A percentile compares a stretch with the other conserved stretches of the same genome.
phyloP scores from a whole-genome alignment of 495 filamentous ascomycete genomes.

The Massariosphaeria phaeospora region DNA sequence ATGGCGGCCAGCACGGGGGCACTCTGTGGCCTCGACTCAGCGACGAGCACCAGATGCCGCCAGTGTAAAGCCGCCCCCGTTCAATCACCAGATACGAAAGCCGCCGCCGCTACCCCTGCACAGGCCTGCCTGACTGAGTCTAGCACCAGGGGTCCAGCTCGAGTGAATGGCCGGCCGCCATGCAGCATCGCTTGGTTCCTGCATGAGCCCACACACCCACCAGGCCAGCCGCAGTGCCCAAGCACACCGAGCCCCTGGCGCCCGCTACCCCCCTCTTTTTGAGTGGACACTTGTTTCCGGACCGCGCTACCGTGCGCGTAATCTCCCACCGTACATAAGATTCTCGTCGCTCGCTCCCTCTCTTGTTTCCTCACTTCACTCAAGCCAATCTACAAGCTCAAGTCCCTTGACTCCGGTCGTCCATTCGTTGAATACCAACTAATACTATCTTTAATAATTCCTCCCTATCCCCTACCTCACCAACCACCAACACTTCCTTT shows the following conservation, averaged over 20 bases:
- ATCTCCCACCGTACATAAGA: conserved; percentile 30
- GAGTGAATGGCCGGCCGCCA: conserved; percentile 15
- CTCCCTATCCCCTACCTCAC: background rate
- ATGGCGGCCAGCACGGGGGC: conserved; percentile 1
- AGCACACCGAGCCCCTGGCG: conserved; percentile 12
- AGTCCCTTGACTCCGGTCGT: conserved; percentile 32
- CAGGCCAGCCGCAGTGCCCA: conserved; percentile 10
- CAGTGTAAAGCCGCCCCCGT: background rate
- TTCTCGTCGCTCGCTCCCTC: background rate
- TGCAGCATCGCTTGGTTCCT: conserved; percentile 30
- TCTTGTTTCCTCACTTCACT: conserved; percentile 18
- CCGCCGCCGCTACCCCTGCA: background rate
- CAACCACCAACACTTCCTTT: conserved; percentile 7
- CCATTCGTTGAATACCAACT: conserved; percentile 32
- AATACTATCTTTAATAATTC: conserved; percentile 30
- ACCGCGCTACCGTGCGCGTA: conserved; percentile 26
- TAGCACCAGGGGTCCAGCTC: conserved; percentile 7
- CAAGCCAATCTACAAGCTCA: conserved; percentile 28
- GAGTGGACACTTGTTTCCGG: conserved; percentile 26
- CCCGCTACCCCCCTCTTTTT: conserved; percentile 7
- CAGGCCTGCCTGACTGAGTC: background rate
- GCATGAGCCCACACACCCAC: conserved; percentile 13
- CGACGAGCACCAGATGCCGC: background rate
- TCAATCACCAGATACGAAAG: conserved; percentile 19
- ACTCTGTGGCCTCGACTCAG: conserved; percentile 10